These are phyloP conservation scores for Pestalotiopsis sp. DNA, from an alignment of 2,329 filamentous ascomycete genomes.

Conservation along the genomic window DNA sequence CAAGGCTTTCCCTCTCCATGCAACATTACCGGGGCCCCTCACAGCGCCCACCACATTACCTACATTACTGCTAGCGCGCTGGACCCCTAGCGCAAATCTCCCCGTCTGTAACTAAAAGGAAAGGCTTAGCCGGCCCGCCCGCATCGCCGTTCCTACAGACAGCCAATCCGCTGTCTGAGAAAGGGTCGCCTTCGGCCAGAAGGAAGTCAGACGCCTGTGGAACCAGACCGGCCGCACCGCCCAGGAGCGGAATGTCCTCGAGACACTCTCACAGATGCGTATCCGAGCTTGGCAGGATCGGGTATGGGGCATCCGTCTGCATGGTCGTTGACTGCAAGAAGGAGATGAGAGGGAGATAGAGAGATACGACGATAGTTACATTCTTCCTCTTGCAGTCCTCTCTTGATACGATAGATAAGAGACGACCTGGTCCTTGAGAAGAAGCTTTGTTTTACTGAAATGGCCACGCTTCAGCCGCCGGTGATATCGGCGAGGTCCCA, in stretches of 20 bases:
- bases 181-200: constrained; percentile 11
- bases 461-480: neutral
- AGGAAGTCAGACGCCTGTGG: constrained; percentile 1
- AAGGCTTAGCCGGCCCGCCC: neutral
- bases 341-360: neutral
- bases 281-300: neutral
- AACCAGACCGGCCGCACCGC: neutral
- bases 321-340: neutral
- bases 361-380: neutral
- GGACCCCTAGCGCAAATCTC: neutral
- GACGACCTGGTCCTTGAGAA: neutral
- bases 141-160: neutral
- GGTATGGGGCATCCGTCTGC: neutral
- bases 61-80: neutral
- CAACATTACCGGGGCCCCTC: neutral
- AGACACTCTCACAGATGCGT: neutral
- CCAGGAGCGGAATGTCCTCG: constrained; percentile 10
- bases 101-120: neutral
- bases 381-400: neutral
- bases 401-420: neutral
- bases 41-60: neutral
- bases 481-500: neutral
- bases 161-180: constrained; percentile 1
- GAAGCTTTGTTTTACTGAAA: neutral
- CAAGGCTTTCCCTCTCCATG: too few species aligned